Percentiles rank a stretch among this genome's conserved stretches.
Conservation (phyloP, 192 early-diverging fungal species). For the Gonapodya prolifera region DNA sequence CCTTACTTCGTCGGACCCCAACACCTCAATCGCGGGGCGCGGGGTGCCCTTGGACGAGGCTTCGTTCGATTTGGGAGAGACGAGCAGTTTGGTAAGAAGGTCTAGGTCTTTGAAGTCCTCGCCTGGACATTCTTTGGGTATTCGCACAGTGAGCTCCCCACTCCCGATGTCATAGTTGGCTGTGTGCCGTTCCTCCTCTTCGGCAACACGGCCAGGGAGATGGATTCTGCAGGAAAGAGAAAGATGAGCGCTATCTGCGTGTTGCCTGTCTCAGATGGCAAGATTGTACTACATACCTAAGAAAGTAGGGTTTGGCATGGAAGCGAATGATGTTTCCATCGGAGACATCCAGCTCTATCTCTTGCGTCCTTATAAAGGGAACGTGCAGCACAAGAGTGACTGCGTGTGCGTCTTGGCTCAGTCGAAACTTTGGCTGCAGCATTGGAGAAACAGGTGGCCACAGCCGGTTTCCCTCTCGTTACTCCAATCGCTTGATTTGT, state of each 20-base stretch:
- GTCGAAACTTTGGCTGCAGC: not conserved
- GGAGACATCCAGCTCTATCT: slow-evolving; percentile 71
- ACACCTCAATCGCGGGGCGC: slow-evolving; percentile 13
- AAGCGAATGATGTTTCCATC: slow-evolving; percentile 78
- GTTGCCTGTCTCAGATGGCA: too few species aligned
- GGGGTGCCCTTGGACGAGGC: not conserved
- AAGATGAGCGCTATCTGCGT: too few species aligned
- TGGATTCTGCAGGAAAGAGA: too few species aligned
- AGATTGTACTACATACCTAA: too few species aligned
- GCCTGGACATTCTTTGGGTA: slow-evolving; percentile 72
- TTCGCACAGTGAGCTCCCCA: slow-evolving; percentile 54
- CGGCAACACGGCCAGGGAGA: slow-evolving; percentile 67
- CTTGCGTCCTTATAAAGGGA: slow-evolving; percentile 42
- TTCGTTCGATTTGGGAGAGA: slow-evolving; percentile 8
- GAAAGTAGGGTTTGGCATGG: slow-evolving; percentile 79
- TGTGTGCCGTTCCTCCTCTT: slow-evolving; percentile 64
- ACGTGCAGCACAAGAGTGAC: not conserved
- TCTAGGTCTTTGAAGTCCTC: slow-evolving; percentile 79
- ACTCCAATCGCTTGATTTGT: too few species aligned
- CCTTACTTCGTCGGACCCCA: slow-evolving; percentile 7
- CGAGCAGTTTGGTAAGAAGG: slow-evolving; percentile 74
- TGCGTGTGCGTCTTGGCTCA: not conserved
- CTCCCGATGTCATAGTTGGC: slow-evolving; percentile 66
- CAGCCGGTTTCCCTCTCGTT: too few species aligned
- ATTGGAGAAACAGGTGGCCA: too few species aligned